Evolutionary conservation across 2,329 filamentous ascomycete genomes (phyloP).

Genomic region (Grosmannia huntii): DNA sequence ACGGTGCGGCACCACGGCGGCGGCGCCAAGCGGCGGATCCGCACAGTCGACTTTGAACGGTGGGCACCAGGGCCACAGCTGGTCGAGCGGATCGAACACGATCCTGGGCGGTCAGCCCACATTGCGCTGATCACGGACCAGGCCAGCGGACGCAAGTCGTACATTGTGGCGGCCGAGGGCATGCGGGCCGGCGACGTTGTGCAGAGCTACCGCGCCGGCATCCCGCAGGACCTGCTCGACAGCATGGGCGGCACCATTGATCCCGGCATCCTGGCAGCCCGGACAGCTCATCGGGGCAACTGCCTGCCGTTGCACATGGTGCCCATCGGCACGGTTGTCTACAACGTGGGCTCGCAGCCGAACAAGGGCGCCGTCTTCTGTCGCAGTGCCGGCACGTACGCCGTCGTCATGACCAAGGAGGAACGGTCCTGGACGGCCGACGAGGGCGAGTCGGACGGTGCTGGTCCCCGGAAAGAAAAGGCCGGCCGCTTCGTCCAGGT

Average conservation of each 20-base stretch:
- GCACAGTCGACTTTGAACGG: slow-evolving; percentile 80
- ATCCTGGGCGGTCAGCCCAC: slow-evolving; percentile 84
- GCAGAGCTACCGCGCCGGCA: slow-evolving; percentile 82
- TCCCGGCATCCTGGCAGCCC: slow-evolving; percentile 88
- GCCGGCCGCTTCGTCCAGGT: slow-evolving; percentile 72
- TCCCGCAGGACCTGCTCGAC: slow-evolving; percentile 72
- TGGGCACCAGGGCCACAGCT: slow-evolving; percentile 67
- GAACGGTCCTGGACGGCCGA: slow-evolving; percentile 37
- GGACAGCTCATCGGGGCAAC: slow-evolving; percentile 88
- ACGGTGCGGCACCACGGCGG: slow-evolving; percentile 88
- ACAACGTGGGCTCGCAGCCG: slow-evolving; percentile 69
- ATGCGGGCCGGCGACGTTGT: slow-evolving; percentile 84
- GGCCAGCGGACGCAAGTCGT: slow-evolving; percentile 63
- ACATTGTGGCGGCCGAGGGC: slow-evolving; percentile 91
- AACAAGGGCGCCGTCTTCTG: slow-evolving; percentile 79
- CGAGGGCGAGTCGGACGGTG: slow-evolving; percentile 21
- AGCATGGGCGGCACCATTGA: slow-evolving; percentile 90
- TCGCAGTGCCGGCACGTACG: slow-evolving; percentile 86
- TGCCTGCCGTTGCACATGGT: slow-evolving; percentile 94
- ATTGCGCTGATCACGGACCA: slow-evolving; percentile 75
- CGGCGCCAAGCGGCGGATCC: slow-evolving; percentile 81
- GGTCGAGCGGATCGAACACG: slow-evolving; percentile 92
- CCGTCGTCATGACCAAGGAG: slow-evolving; percentile 78
- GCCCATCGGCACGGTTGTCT: slow-evolving; percentile 84
- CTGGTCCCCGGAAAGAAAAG: slow-evolving; percentile 32